Base-by-base conservation (phyloP, 148 eudicot genomes). In the Beta vulgaris region DNA sequence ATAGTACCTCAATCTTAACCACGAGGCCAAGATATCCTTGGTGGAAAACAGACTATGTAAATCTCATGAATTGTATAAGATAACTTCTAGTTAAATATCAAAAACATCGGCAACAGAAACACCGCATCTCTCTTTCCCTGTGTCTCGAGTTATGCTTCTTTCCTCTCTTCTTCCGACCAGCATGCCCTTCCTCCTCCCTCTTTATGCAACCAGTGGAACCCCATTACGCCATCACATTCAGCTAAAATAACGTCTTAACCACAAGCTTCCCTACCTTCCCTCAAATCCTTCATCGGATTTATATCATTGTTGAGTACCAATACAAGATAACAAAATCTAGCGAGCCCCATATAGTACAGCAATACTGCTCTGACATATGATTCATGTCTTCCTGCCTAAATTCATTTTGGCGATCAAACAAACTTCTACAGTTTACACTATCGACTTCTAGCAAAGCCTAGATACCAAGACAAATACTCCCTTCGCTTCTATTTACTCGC, bases 171-270 rank as follows among this genome's bases (percentile, higher is more conserved):
- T 18, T 64, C 69, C 48, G 34, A 68, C 73, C 82, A 35, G 29
- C 42, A 74, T 46, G 54, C 10, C 68, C 32, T 55, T 35, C 60
- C 15, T 35, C 37, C 26, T 29, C 42, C 55, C 72, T 34, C n/a
- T 53, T 51, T 36, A 68, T 31, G 25, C 29, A 43, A 64, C 61
- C 63, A 71, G 68, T 80, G 83, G 68, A 71, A 63, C 72, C 79
- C 43, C n/a, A 34, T 37, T 71, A 26, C 36, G 48, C 63, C 54
- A 29, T 40, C 19, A 74, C 28, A 42, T 48, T 37, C 37, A 23
- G 39, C 32, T 61, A 26, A 19, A 3, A 64, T 26, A 15, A 21
- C 26, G 35, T 39, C 39, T 39, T 21, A 78, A 44, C 72, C 16
- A 34, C 36, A 19, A 26, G 23, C 71, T 63, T 73, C 72, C 79